Conservation (phyloP, 225 moss, liverwort and hornwort genomes). For the Straminergon stramineum region DNA sequence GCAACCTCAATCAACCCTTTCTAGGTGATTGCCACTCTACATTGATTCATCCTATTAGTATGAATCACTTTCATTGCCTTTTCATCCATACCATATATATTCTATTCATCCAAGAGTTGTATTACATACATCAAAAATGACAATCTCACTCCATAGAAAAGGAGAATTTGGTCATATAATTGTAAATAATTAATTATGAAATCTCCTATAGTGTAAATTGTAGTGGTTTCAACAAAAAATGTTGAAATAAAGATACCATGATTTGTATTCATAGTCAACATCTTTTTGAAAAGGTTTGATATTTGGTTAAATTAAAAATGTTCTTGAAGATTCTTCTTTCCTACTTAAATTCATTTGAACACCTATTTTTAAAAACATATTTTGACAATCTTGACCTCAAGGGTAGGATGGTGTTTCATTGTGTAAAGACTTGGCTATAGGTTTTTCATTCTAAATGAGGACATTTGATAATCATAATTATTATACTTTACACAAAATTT, state of each 20-base stretch:
- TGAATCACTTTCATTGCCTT: neutral
- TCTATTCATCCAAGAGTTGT: neutral
- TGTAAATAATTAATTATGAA: neutral
- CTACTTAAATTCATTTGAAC: neutral
- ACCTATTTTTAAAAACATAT: no score
- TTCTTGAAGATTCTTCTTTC: neutral
- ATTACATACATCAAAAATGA: neutral
- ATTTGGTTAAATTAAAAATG: neutral
- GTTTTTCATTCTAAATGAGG: neutral
- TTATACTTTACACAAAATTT: neutral
- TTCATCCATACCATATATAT: no score
- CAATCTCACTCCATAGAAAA: neutral
- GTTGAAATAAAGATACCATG: rapidly evolving
- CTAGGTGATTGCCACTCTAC: neutral
- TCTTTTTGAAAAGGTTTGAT: neutral
- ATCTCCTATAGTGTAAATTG: neutral
- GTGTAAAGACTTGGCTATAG: rapidly evolving
- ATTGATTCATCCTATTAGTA: neutral
- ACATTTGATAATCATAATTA: neutral
- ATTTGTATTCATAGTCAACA: rapidly evolving
- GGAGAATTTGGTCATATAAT: neutral
- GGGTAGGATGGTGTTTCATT: neutral
- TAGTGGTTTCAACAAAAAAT: rapidly evolving
- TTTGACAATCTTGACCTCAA: rapidly evolving
- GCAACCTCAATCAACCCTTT: rapidly evolving